These are phyloP conservation scores for Bruguiera gymnorhiza DNA, from an alignment of 345 rosid genomes.

Conservation along the genomic window DNA sequence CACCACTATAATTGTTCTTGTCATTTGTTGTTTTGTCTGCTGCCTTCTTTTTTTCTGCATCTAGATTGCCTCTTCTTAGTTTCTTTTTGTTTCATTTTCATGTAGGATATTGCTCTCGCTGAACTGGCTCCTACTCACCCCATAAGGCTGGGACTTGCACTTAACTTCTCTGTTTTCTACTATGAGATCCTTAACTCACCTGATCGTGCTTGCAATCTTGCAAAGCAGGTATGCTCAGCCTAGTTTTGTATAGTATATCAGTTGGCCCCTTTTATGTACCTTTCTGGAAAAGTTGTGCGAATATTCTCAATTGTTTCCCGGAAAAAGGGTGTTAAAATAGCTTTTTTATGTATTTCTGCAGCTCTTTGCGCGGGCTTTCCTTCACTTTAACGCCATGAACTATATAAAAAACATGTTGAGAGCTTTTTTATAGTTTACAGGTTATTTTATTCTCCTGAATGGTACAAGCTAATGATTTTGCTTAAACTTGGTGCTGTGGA, in stretches of 20 bases:
- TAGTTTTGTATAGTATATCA: not conserved
- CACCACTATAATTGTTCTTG: not conserved
- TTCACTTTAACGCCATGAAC: too few relatives aligned
- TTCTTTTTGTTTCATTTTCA: not conserved
- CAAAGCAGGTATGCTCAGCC: conserved; percentile 64
- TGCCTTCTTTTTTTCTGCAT: not conserved
- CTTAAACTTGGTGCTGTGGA: not conserved
- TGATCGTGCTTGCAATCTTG: conserved; percentile 83
- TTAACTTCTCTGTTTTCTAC: conserved; percentile 8
- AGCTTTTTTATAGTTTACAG: not conserved
- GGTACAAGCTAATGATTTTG: not conserved
- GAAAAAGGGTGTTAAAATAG: too few relatives aligned
- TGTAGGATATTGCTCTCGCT: not conserved
- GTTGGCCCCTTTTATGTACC: too few relatives aligned
- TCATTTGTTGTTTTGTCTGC: not conserved
- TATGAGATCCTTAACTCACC: conserved; percentile 11
- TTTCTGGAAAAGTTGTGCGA: too few relatives aligned
- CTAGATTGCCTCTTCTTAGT: not conserved
- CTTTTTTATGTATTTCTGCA: too few relatives aligned
- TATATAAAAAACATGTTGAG: not conserved
- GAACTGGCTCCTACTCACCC: conserved; percentile 10
- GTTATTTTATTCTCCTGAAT: not conserved
- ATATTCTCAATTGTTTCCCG: too few relatives aligned
- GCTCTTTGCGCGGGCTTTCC: too few relatives aligned
- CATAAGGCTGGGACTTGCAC: conserved; percentile 4